Conservation (phyloP, 345 rosid genomes). For the Gossypium longicalyx region DNA sequence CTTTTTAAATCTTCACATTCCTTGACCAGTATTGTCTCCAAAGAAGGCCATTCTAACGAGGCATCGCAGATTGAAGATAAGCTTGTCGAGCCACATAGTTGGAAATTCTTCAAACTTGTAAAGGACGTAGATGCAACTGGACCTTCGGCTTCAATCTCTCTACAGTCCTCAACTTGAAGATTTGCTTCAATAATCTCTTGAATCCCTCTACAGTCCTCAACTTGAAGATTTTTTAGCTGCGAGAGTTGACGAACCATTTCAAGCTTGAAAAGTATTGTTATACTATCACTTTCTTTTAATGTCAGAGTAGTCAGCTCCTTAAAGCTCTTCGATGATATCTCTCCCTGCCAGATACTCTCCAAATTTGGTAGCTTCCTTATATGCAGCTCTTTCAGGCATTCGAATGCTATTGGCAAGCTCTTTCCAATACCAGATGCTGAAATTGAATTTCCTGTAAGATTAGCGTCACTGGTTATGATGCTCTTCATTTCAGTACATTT, state of each 20-base stretch:
- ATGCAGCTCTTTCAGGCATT: not conserved
- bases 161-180: too few relatives aligned
- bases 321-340: not conserved
- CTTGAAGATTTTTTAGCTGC: too few relatives aligned
- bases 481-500: slow-evolving; percentile 12
- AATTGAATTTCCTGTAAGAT: not conserved
- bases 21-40: not conserved
- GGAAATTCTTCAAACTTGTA: too few relatives aligned
- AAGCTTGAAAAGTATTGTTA: too few relatives aligned
- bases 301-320: not conserved
- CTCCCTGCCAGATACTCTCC: not conserved
- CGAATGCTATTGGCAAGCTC: not conserved
- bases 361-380: not conserved
- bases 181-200: not conserved
- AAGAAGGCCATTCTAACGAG: not conserved
- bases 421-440: too few relatives aligned
- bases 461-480: not conserved
- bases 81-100: not conserved
- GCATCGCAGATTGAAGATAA: not conserved
- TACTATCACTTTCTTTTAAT: not conserved
- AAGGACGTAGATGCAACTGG: too few relatives aligned
- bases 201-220: not conserved
- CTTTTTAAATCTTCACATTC: not conserved
- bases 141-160: too few relatives aligned
- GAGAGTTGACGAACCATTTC: too few relatives aligned